Conservation (phyloP, 768 basidiomycete species). For the Leccinum fibrillosum region DNA sequence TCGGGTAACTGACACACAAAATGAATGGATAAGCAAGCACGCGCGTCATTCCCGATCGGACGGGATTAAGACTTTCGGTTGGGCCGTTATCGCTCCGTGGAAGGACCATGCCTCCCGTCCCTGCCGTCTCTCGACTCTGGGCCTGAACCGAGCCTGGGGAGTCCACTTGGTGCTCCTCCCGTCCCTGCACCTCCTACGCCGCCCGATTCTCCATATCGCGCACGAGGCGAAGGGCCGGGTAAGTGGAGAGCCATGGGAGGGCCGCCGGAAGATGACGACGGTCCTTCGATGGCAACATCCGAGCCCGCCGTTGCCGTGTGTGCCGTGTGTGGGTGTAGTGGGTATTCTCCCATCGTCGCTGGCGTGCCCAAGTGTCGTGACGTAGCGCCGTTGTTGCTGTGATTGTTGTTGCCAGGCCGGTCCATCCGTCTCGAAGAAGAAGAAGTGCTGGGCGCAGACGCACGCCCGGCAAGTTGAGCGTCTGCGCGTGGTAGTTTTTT, state of each 20-base stretch:
- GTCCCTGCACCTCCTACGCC: conserved; percentile 5
- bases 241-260: conserved; percentile 34
- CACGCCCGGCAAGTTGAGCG: conserved; percentile 66
- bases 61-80: neutral
- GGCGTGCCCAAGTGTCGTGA: conserved; percentile 4
- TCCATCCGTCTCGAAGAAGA: conserved; percentile 28
- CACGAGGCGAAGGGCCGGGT: conserved; percentile 29
- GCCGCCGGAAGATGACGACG: conserved; percentile 8
- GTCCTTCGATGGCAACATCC: conserved; percentile 31
- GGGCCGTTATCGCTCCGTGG: conserved; percentile 23
- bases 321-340: neutral
- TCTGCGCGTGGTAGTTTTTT: conserved; percentile 84
- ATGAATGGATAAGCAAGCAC: neutral
- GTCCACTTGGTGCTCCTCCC: neutral
- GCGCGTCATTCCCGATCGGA: neutral
- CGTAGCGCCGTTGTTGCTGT: neutral
- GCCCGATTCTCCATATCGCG: conserved; percentile 36
- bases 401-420: conserved; percentile 28
- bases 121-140: conserved; percentile 35
- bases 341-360: conserved; percentile 24
- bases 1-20: conserved; percentile 7
- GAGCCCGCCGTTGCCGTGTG: conserved; percentile 22
- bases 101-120: conserved; percentile 30
- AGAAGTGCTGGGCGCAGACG: conserved; percentile 60
- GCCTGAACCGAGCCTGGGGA: conserved; percentile 24